Percentiles rank a stretch among this genome's conserved stretches.
These are phyloP conservation scores for Acanthamoeba lenticulata DNA, from an alignment of 208 protist genomes.

Conservation along the genomic window DNA sequence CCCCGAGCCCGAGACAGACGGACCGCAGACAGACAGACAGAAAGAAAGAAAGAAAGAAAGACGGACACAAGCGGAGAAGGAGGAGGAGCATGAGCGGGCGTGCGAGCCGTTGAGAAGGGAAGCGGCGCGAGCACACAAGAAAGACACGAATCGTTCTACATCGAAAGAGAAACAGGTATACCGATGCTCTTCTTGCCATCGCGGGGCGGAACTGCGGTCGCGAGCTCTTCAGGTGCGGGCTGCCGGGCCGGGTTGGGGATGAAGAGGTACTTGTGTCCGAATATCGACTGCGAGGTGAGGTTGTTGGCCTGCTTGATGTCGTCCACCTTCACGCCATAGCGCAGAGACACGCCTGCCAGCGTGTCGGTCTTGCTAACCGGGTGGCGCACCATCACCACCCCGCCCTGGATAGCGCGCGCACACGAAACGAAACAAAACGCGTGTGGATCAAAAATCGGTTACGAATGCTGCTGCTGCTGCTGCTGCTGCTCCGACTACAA, in stretches of 20 bases:
- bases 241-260: background rate
- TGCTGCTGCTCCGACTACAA: too few relatives aligned
- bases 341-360: background rate
- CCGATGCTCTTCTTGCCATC: conserved; percentile 48
- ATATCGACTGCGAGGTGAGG: conserved; percentile 40
- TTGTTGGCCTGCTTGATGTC: conserved; percentile 60
- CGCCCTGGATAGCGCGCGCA: background rate
- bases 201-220: background rate
- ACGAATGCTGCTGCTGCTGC: too few relatives aligned
- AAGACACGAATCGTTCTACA: background rate
- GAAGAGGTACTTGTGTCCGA: conserved; percentile 27
- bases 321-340: conserved; percentile 52
- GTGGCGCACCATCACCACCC: background rate
- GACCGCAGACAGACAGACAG: background rate
- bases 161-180: background rate
- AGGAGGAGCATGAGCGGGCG: too few relatives aligned
- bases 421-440: background rate
- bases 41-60: background rate
- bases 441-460: too few relatives aligned
- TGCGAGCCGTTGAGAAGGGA: background rate
- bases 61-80: background rate
- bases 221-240: conserved; percentile 2
- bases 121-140: too few relatives aligned
- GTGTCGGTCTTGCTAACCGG: conserved; percentile 13
- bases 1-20: too few relatives aligned